phyloP scores from a whole-genome alignment of 345 rosid genomes.

The Brassica nigra region DNA sequence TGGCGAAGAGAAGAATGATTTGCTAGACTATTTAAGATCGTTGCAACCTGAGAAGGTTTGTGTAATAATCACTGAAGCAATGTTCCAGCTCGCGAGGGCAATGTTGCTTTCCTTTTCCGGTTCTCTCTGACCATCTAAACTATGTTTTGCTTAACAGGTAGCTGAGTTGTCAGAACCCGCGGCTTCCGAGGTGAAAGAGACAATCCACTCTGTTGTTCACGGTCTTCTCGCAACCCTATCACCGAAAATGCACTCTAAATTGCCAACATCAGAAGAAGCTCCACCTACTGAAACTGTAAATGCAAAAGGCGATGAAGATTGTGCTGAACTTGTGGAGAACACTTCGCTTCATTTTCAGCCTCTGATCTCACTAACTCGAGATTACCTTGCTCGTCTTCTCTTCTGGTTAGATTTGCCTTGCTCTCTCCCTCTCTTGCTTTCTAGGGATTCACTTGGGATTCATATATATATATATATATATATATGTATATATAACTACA shows the following conservation, averaged over 20 bases:
- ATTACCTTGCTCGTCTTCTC: conserved; percentile 90
- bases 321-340: conserved; percentile 77
- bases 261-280: conserved; percentile 64
- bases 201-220: conserved; percentile 78
- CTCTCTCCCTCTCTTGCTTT: conserved; percentile 10
- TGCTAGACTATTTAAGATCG: conserved; percentile 90
- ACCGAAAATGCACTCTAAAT: conserved; percentile 80
- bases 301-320: conserved; percentile 57
- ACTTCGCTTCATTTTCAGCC: conserved; percentile 89
- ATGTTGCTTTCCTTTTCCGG: not conserved
- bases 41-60: conserved; percentile 92
- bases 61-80: not conserved
- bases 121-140: conserved; percentile 13
- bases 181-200: conserved; percentile 69
- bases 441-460: not conserved
- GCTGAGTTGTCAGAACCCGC: conserved; percentile 96
- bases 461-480: not conserved
- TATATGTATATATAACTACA: not conserved
- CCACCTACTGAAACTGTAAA: conserved; percentile 51
- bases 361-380: conserved; percentile 72
- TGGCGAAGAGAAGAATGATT: conserved; percentile 97
- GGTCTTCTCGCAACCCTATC: conserved; percentile 96
- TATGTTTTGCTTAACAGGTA: conserved; percentile 53
- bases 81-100: not conserved
- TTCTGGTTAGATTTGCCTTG: conserved; percentile 68